Percentiles rank a stretch among this genome's conserved stretches.
Conservation (phyloP, 805 yeast species). For the Sungouiella blattae region DNA sequence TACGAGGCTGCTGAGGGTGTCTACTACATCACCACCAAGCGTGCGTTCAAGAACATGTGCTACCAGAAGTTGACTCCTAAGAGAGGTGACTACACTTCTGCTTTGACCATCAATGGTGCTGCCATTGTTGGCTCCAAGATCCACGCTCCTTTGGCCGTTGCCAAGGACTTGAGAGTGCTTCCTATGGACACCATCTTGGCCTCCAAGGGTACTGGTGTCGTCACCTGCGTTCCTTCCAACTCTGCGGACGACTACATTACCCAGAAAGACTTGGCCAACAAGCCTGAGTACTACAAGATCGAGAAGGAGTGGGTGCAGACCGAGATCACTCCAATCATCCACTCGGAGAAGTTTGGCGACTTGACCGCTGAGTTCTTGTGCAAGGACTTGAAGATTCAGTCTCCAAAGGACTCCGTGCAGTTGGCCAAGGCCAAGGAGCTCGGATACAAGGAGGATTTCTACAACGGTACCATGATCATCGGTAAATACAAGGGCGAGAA, state of each 20-base stretch:
- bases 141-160: constrained; percentile 74
- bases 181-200: constrained; percentile 98
- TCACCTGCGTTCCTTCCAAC: constrained; percentile 98
- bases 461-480: constrained; percentile 75
- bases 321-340: constrained; percentile 70
- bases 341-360: constrained; percentile 84
- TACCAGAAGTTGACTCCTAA: constrained; percentile 89
- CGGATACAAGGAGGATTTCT: constrained; percentile 95
- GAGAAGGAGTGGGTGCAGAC: constrained; percentile 80
- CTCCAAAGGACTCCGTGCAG: constrained; percentile 86
- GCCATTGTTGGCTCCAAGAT: constrained; percentile 82
- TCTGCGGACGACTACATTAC: constrained; percentile 97
- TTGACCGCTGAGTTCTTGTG: constrained; percentile 80
- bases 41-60: constrained; percentile 96
- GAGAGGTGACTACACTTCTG: constrained; percentile 72
- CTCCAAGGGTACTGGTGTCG: constrained; percentile 97
- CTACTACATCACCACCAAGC: constrained; percentile 81
- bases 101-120: constrained; percentile 61
- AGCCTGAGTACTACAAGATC: constrained; percentile 86
- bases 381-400: constrained; percentile 83
- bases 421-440: constrained; percentile 90
- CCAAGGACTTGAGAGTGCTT: constrained; percentile 70
- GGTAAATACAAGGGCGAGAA: constrained; percentile 86
- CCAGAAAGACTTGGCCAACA: constrained; percentile 74
- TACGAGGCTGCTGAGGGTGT: constrained; percentile 78